These are phyloP conservation scores for Kwoniella sp. DNA, from an alignment of 768 basidiomycete genomes.

Conservation along the genomic window DNA sequence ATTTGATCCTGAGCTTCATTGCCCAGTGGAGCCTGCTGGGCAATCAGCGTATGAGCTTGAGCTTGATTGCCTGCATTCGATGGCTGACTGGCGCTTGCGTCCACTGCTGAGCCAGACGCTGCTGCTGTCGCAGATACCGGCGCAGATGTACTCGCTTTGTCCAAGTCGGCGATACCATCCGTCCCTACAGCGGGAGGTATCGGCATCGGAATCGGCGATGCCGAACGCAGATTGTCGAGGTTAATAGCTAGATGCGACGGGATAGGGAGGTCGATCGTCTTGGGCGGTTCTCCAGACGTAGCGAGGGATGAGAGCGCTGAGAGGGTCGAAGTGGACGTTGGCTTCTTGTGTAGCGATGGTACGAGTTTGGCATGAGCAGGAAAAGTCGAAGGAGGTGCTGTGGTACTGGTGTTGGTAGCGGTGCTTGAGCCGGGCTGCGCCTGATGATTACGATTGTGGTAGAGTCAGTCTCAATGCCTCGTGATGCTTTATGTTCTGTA, in stretches of 20 bases:
- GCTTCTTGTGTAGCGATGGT: background rate
- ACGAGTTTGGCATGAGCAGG: background rate
- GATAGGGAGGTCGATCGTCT: constrained; percentile 14
- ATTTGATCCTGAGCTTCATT: background rate
- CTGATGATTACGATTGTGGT: too few relatives aligned
- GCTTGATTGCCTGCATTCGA: background rate
- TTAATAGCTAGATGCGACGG: constrained; percentile 10
- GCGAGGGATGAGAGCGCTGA: background rate
- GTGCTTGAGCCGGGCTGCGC: too few relatives aligned
- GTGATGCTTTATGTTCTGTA: too few relatives aligned
- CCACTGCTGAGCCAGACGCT: too few relatives aligned
- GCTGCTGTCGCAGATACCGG: too few relatives aligned
- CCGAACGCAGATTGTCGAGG: background rate
- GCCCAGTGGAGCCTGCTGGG: too few relatives aligned
- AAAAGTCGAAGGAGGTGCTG: background rate
- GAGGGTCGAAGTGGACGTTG: constrained; percentile 3
- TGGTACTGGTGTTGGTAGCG: background rate
- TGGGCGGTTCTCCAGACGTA: constrained; percentile 7
- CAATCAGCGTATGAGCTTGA: background rate
- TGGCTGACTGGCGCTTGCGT: too few relatives aligned
- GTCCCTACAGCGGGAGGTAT: background rate
- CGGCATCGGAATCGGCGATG: background rate
- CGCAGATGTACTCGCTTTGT: background rate
- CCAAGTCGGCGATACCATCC: background rate
- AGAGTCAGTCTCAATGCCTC: too few relatives aligned